Evolutionary conservation across 441 rosid species (phyloP), one percentile per base, ranked within the genome.

Genomic region (Adansonia madagascariensis): DNA sequence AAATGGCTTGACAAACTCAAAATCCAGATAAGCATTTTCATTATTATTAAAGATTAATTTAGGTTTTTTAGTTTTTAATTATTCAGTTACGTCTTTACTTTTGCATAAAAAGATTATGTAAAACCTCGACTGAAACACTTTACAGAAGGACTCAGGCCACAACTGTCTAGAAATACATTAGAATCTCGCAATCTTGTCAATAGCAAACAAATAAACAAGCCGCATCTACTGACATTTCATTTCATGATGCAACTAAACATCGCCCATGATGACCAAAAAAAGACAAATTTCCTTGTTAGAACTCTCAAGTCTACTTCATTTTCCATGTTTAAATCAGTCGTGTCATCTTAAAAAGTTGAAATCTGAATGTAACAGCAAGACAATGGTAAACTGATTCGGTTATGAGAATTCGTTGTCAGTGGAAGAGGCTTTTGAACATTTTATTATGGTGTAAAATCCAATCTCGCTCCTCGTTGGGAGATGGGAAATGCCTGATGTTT

Each of bases 401-500:
- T 74, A 61, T 61, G 57, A 62, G 27, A 61, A 49, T 43, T 44
- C 15, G 17, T 10, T 31, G 47, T 74, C 39, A 74, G 43, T 4
- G 46, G 4, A 46, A 62, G 61, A 61, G 43, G 18, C 15, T 10
- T n/a, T 62, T 47, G 7, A 27, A 15, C 56, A 46, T 74, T 43
- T 73, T 41, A 59, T 59, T 18, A 59, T 14, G 15, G 39, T 46
- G 70, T 44, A 22, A 59, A 47, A 49, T 60, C 64, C 41, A 74
- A 64, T 18, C 27, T n/a, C 8, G 67, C 59, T 44, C n/a, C 69
- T 43, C 35, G 44, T 57, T 63, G 22, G 31, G 50, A 59, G 73
- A 75, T 47, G 52, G 57, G 11, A 59, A 49, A 72, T 49, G 67
- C 64, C 61, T 39, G 74, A 57, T 57, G 39, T 67, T 77, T 74